A percentile compares a stretch with the other conserved stretches of the same genome.
phyloP scores from a whole-genome alignment of 371 early-diverging fungal genomes.

The Dichotomocladium elegans region DNA sequence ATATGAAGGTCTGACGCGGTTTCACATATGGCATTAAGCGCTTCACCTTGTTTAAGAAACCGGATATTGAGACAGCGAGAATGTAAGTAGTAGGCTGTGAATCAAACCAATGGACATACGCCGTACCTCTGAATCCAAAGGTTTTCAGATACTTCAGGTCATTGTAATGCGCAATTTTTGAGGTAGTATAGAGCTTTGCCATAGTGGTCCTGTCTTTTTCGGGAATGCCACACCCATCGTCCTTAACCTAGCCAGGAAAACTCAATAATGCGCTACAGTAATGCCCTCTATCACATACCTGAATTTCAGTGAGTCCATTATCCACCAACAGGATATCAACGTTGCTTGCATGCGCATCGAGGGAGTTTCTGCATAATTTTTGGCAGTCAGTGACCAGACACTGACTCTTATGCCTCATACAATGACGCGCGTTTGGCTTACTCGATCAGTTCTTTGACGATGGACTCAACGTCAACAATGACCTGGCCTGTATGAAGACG shows the following conservation, averaged over 20 bases:
- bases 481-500: constrained; percentile 20
- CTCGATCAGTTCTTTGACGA: constrained; percentile 24
- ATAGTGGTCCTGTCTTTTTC: constrained; percentile 33
- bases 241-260: constrained; percentile 45
- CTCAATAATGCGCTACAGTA: too few relatives aligned
- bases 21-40: constrained; percentile 52
- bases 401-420: too few relatives aligned
- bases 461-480: constrained; percentile 13
- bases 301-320: constrained; percentile 30
- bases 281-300: too few relatives aligned
- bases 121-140: constrained; percentile 75
- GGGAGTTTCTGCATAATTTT: constrained; percentile 50
- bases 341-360: constrained; percentile 39
- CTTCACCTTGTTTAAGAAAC: too few relatives aligned
- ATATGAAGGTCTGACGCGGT: constrained; percentile 23
- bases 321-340: constrained; percentile 33
- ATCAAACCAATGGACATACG: too few relatives aligned
- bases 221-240: constrained; percentile 63
- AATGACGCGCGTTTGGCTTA: too few relatives aligned
- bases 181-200: constrained; percentile 62
- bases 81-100: too few relatives aligned
- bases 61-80: too few relatives aligned
- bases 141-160: constrained; percentile 50
- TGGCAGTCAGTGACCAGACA: too few relatives aligned
- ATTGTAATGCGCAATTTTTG: constrained; percentile 59